These are phyloP conservation scores for Coelastrella sp. DNA, from an alignment of 139 green algal genomes.

Conservation along the genomic window DNA sequence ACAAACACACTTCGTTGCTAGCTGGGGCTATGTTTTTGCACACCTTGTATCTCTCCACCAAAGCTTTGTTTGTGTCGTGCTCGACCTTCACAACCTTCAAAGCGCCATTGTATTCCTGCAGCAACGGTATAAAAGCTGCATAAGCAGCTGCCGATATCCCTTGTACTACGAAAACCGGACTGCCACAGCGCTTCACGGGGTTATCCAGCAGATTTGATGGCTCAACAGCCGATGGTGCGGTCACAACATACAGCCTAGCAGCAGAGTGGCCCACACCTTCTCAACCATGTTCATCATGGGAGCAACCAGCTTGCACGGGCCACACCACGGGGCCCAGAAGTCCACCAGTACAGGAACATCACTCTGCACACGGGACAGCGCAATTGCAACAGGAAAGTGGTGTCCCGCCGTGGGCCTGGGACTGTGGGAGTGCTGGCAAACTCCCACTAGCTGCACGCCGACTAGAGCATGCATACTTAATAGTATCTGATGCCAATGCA, in stretches of 20 bases:
- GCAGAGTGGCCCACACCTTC: slow-evolving; percentile 55
- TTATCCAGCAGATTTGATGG: no score
- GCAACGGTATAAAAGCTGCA: neutral
- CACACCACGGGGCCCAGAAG: slow-evolving; percentile 95
- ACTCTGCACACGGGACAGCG: slow-evolving; percentile 56
- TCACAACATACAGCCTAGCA: neutral
- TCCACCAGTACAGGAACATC: slow-evolving; percentile 91
- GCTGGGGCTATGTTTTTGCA: neutral
- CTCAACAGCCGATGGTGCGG: no score
- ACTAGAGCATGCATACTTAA: neutral
- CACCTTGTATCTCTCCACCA: slow-evolving; percentile 95
- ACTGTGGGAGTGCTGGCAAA: no score
- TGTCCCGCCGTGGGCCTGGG: neutral
- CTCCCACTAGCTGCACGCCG: no score
- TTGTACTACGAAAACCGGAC: no score
- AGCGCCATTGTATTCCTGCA: slow-evolving; percentile 75
- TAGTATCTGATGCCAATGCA: no score
- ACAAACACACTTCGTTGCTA: no score
- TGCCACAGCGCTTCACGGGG: no score
- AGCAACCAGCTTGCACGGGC: slow-evolving; percentile 93
- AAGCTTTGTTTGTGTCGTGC: slow-evolving; percentile 82
- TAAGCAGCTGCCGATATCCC: neutral
- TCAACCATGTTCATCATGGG: slow-evolving; percentile 81
- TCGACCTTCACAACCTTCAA: slow-evolving; percentile 98
- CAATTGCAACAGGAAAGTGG: no score